These are phyloP conservation scores for Boechera stricta DNA, from an alignment of 345 rosid genomes.

Conservation along the genomic window DNA sequence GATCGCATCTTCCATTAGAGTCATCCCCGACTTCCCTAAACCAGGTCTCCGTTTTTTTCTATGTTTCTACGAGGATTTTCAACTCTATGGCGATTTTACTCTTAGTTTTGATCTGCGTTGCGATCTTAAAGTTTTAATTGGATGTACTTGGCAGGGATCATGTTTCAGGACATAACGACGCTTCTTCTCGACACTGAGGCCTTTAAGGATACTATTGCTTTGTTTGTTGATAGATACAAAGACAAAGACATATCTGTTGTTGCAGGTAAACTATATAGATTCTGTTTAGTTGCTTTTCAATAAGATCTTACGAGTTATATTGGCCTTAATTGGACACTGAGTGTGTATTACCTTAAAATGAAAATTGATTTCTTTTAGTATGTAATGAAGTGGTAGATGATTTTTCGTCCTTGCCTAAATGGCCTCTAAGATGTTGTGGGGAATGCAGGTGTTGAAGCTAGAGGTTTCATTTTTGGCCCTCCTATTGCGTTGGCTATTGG, in stretches of 20 bases:
- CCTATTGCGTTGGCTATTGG: constrained; percentile 99
- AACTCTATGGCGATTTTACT: background rate
- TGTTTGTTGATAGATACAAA: constrained; percentile 83
- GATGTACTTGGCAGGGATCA: constrained; percentile 59
- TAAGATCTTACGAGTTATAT: background rate
- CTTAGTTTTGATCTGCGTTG: constrained; percentile 15
- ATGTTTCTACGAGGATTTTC: background rate
- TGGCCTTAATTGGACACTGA: constrained; percentile 1
- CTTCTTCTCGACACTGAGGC: constrained; percentile 75
- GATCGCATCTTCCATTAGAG: constrained; percentile 75
- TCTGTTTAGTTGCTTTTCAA: background rate
- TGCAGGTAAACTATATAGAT: constrained; percentile 57
- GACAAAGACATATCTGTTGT: constrained; percentile 71
- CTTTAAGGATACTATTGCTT: constrained; percentile 75
- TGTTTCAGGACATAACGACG: constrained; percentile 91
- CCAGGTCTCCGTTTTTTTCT: constrained; percentile 55
- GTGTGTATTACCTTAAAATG: background rate
- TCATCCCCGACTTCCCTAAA: constrained; percentile 94
- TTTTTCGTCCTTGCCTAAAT: background rate
- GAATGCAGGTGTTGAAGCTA: constrained; percentile 87
- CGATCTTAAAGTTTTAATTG: constrained; percentile 4
- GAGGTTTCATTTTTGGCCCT: constrained; percentile 99
- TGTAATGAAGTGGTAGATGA: background rate
- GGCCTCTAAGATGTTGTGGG: constrained; percentile 9
- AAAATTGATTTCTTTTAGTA: constrained; percentile 2